Evolutionary conservation across 805 yeast species (phyloP), one percentile per base, ranked within the genome.

Genomic region (Suhomyces sp.): DNA sequence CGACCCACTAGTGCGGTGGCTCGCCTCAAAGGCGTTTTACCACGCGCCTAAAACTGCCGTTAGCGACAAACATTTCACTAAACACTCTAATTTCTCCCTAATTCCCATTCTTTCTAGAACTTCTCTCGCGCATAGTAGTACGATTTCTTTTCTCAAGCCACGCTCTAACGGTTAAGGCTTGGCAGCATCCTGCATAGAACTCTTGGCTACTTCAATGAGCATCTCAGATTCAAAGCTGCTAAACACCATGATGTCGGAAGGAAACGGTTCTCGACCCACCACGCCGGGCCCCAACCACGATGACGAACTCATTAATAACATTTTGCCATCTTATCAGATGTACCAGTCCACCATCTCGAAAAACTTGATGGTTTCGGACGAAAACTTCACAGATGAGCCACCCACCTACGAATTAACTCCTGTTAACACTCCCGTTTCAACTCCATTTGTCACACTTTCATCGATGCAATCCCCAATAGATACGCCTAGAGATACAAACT

Each of bases 321-420:
- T 76, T 35, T 64, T 76, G 12, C 80, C 80, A 1, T 73, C 78
- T 8, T 76, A 75, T 57, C 74, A 74, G 41, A 75, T 76, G 79
- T 74, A 68, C 61, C 73, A 72, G 59, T 65, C 77, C 31, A 76
- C 79, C 5, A 64, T 76, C 7, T 69, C 75, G 44, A 71, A 72
- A 52, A 65, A 65, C 23, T 53, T 75, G 52, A 69, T 70, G 1
- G 72, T 72, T 13, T 58, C 70, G 9, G 68, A 71, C 36, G 80
- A 75, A 53, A 74, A 71, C 58, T 75, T 66, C 59, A 59, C 64
- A 6, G 70, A 68, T 7, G 74, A 71, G 36, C 80, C 80, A 3
- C 80, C 80, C 2, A 64, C 55, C 33, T 75, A 75, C 54, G 57
- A 55, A 49, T 35, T 55, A 53, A 57, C 57, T 22, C 60, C 60